Evolutionary conservation across 2,329 filamentous ascomycete species (phyloP).

Genomic region (Davidsoniella australis): DNA sequence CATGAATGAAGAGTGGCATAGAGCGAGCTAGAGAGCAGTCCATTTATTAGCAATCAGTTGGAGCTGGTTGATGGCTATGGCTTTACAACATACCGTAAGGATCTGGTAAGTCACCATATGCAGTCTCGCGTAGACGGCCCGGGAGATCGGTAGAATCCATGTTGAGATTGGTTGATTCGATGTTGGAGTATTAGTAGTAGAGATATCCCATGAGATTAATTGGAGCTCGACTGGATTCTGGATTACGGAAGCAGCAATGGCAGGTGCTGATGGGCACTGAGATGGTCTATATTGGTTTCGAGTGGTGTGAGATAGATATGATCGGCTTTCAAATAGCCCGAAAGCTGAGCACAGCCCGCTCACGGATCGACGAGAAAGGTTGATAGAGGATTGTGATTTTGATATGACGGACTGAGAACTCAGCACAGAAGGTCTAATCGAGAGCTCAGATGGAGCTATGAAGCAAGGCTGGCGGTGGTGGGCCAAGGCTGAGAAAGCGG

Average conservation of each 20-base stretch:
- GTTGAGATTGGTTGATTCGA: neutral
- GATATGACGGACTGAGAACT: too few species aligned
- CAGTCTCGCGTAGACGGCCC: conserved; percentile 7
- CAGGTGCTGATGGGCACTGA: too few species aligned
- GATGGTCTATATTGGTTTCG: too few species aligned
- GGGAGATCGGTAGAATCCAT: conserved; percentile 7
- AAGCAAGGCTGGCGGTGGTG: neutral
- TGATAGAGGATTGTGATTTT: too few species aligned
- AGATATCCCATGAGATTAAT: neutral
- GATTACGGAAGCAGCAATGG: too few species aligned
- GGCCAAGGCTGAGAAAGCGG: conserved; percentile 6
- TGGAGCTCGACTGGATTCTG: too few species aligned
- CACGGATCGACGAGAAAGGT: too few species aligned
- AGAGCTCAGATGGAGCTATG: too few species aligned
- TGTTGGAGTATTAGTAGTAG: neutral
- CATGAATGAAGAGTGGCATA: conserved; percentile 13
- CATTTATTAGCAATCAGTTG: neutral
- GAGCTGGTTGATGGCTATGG: neutral
- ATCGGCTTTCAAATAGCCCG: too few species aligned
- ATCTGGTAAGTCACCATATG: conserved; percentile 8
- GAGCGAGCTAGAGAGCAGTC: conserved; percentile 10
- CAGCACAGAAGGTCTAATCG: neutral
- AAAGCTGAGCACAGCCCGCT: too few species aligned
- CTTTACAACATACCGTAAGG: conserved; percentile 12
- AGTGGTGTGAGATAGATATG: too few species aligned